Base-by-base conservation (phyloP, 2,329 filamentous ascomycete species). In the Myriosclerotinia duriaeana region DNA sequence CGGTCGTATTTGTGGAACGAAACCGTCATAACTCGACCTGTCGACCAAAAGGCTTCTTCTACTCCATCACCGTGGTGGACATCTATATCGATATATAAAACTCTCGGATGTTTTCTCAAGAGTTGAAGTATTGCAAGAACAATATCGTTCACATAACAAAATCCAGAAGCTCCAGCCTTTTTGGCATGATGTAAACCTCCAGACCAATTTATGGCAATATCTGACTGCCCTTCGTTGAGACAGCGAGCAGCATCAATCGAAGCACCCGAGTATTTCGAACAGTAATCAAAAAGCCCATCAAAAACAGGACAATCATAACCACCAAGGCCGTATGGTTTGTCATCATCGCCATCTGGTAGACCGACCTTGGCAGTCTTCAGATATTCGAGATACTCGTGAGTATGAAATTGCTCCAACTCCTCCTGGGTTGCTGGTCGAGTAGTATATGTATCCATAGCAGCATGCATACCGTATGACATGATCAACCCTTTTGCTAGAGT, bases 81-180 rank as follows among this genome's bases (percentile, higher is more conserved):
- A 76, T 96, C 92, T 72, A 96, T 96, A 76, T 96, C 92, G 73
- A 98, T 93, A 78, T 98, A 97, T 67, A 98, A 83, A 9, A 98
- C 93, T 59, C 93, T 89, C 20, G 92, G 88, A 73, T 93, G 87
- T 74, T 89, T 85, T 40, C 91, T 89, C 20, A 98, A 83, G 12
- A 99, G 85, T 77, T 97, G 90, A 48, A 98, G 84, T 73, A 97
- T 95, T 46, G 91, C 92, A 56, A 99, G 85, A 67, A 98, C 95
- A 74, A 98, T 98, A 78, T 99, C 95, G 78, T 99, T 99, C 80
- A 98, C 93, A 80, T 99, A 99, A 81, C 95, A 99, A 79, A 99
- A 99, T 0, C 95, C 95, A 17, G 90, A 94, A 0, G 95, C 94
- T 79, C 97, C 93, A 64, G 89, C 87, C 76, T 94, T 95, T 79